Conservation (phyloP, 2,329 filamentous ascomycete genomes). For the Ustilaginoidea virens region DNA sequence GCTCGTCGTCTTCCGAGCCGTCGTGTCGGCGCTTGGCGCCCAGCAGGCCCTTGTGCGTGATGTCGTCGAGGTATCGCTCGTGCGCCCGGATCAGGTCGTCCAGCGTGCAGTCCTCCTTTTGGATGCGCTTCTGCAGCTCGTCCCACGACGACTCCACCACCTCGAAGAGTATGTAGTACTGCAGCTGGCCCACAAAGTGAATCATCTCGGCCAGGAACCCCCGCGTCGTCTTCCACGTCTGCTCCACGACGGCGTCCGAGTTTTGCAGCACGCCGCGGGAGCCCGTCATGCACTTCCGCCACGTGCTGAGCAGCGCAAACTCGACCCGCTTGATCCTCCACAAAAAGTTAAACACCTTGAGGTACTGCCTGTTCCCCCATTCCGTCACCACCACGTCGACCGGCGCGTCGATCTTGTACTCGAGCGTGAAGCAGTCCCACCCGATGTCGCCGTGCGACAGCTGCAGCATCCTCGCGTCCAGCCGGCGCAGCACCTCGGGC, state of each 20-base stretch:
- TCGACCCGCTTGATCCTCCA: slow-evolving; percentile 98
- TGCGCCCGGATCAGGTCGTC: slow-evolving; percentile 93
- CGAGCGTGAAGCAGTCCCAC: slow-evolving; percentile 97
- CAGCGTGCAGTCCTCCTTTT: slow-evolving; percentile 73
- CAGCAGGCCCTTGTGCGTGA: slow-evolving; percentile 89
- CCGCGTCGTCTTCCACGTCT: slow-evolving; percentile 81
- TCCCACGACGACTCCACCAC: slow-evolving; percentile 96
- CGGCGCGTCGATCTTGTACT: slow-evolving; percentile 95
- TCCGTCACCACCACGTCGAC: slow-evolving; percentile 95
- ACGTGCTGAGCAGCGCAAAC: slow-evolving; percentile 79
- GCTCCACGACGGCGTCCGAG: slow-evolving; percentile 49
- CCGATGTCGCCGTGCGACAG: slow-evolving; percentile 92
- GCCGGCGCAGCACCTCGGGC: slow-evolving; percentile 73
- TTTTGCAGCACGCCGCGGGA: slow-evolving; percentile 77
- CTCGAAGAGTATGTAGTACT: slow-evolving; percentile 98
- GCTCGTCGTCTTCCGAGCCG: slow-evolving; percentile 44
- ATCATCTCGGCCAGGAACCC: slow-evolving; percentile 94
- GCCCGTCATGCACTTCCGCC: slow-evolving; percentile 92
- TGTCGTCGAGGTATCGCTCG: slow-evolving; percentile 76
- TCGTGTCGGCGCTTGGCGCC: slow-evolving; percentile 45
- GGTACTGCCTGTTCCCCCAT: slow-evolving; percentile 88
- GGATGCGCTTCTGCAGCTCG: slow-evolving; percentile 68
- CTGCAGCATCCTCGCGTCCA: slow-evolving; percentile 97
- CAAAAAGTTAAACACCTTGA: slow-evolving; percentile 98
- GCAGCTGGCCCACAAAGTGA: slow-evolving; percentile 90